Conservation (phyloP, 768 basidiomycete genomes). For the Psilocybe cyanescens region DNA sequence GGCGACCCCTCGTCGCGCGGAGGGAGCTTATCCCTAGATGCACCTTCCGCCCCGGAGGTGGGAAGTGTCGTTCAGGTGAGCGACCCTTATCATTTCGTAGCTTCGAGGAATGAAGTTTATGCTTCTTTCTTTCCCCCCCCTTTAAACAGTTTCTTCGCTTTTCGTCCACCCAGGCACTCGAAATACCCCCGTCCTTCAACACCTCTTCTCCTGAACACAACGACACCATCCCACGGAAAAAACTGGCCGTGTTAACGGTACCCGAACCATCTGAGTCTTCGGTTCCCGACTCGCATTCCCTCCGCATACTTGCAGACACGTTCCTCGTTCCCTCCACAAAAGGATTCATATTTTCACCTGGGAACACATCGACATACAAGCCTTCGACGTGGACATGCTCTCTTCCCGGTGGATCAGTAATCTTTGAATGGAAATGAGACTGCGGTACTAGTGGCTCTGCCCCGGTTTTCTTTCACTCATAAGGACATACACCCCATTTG, state of each 20-base stretch:
- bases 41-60: constrained; percentile 49
- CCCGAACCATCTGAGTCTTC: constrained; percentile 7
- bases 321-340: constrained; percentile 20
- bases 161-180: constrained; percentile 19
- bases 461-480: too few relatives aligned
- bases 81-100: neutral
- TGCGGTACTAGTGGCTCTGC: too few relatives aligned
- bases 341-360: constrained; percentile 16
- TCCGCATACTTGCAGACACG: constrained; percentile 7
- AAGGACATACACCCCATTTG: too few relatives aligned
- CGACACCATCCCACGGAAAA: neutral
- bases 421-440: neutral
- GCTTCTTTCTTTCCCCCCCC: neutral
- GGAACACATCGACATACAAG: neutral
- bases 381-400: constrained; percentile 11
- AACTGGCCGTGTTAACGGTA: constrained; percentile 13
- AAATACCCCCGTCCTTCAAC: constrained; percentile 3
- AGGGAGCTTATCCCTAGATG: constrained; percentile 66
- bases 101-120: neutral
- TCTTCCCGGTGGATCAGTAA: constrained; percentile 11
- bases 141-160: constrained; percentile 45
- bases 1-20: constrained; percentile 66
- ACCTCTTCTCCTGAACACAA: neutral
- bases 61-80: constrained; percentile 41
- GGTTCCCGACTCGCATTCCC: neutral